Evolutionary conservation across 345 rosid species (phyloP), one percentile per base, ranked within the genome.

Genomic region (Iberis pinnata): DNA sequence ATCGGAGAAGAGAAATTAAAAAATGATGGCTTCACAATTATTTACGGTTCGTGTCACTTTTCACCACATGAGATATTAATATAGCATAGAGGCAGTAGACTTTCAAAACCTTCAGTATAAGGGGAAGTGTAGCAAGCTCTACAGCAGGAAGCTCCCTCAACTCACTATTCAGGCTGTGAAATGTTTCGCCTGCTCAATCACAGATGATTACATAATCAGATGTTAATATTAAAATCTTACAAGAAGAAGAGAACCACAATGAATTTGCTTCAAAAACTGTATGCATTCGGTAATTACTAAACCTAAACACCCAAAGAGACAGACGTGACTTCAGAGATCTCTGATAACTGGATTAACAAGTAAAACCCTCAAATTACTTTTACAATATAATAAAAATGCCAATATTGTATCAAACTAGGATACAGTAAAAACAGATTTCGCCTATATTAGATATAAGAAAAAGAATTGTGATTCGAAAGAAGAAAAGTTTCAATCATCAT

Each of bases 131-230:
- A 43, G 95, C 78, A 72, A 88, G 94, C 65, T 93, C 97, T 59
- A 93, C 81, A 2, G 84, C 75, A 49, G 99, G 99, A 71, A 93
- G 76, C 64, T 93, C 99, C 76, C 87, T 82, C 75, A 93, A 71
- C 56, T 83, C 95, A 49, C 88, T 88, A 63, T 75, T 80, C 65
- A 78, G 65, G 65, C 74, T 71, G 63, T 82, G 97, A 75, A 81
- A 88, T 18, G 95, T 74, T 64, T 88, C 94, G 24, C 53, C 99
- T 93, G 82, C 68, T 56, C 53, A 35, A 45, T 56, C 5, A 45
- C 41, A 68, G 36, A 60, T 48, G 53, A 18, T 67, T 32, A 52
- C 27, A 38, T 25, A 32, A 42, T 60, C 42, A 54, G 41, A 41
- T 40, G 5, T 47, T n/a, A 41, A 16, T 15, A 31, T 0, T 31